Conservation (phyloP, 495 filamentous ascomycete genomes). For the Talaromyces adpressus region DNA sequence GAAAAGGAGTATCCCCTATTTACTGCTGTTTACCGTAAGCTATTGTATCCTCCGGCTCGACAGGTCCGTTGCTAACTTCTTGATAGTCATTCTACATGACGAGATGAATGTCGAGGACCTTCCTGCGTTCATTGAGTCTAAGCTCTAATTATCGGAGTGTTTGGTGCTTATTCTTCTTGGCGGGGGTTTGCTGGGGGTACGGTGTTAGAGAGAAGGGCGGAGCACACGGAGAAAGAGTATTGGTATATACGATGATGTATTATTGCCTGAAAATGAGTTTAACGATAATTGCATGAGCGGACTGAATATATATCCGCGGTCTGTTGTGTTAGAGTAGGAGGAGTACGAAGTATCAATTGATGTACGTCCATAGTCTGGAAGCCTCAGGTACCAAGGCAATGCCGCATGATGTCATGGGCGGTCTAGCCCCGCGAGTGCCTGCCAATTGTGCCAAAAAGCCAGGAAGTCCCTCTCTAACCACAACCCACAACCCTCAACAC, state of each 20-base stretch:
- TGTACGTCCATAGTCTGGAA: too few species aligned
- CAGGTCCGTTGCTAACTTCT: background rate
- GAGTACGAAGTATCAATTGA: too few species aligned
- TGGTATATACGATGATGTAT: background rate
- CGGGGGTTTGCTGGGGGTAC: background rate
- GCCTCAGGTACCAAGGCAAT: background rate
- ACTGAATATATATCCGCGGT: too few species aligned
- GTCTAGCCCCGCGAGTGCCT: background rate
- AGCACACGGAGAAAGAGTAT: background rate
- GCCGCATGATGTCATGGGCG: background rate
- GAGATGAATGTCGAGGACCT: slow-evolving; percentile 36
- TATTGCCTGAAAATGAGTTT: background rate
- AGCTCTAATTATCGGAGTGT: background rate
- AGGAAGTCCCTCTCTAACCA: background rate
- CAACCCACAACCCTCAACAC: too few species aligned
- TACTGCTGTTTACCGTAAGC: slow-evolving; percentile 65
- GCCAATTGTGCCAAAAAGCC: background rate
- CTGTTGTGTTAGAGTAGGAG: too few species aligned
- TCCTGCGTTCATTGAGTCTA: slow-evolving; percentile 17
- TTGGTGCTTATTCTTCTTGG: background rate
- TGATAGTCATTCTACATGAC: slow-evolving; percentile 35
- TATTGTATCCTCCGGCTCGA: too few species aligned
- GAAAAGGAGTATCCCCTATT: slow-evolving; percentile 88
- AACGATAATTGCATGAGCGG: background rate
- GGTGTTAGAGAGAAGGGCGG: background rate